Evolutionary conservation across 2,329 filamentous ascomycete species (phyloP).

Genomic region (Incumbomyces delicatus): DNA sequence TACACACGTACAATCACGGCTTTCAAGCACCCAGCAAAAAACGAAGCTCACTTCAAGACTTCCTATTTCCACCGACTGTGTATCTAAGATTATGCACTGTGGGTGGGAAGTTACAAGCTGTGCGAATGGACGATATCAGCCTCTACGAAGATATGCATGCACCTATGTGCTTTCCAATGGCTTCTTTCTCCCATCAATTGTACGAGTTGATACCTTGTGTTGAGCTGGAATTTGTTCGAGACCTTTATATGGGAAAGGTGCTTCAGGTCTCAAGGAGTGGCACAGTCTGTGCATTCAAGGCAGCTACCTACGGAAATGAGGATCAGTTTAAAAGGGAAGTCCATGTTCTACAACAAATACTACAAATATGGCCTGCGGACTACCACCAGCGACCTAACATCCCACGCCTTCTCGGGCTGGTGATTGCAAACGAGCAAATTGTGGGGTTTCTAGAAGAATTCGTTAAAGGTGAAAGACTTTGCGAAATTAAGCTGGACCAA

Average conservation of each 20-base stretch:
- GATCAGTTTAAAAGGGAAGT: constrained; percentile 9
- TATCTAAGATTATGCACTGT: constrained; percentile 7
- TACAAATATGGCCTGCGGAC: constrained; percentile 9
- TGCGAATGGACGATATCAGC: constrained; percentile 1
- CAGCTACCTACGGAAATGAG: constrained; percentile 8
- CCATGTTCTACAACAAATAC: constrained; percentile 10
- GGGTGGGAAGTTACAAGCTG: constrained; percentile 6
- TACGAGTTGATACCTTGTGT: background rate
- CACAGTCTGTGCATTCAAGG: constrained; percentile 11
- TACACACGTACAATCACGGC: background rate
- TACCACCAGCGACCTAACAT: constrained; percentile 6
- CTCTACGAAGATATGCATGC: background rate
- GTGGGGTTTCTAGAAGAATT: constrained; percentile 9
- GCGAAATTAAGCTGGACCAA: constrained; percentile 1
- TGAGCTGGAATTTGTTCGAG: constrained; percentile 9
- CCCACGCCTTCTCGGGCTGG: constrained; percentile 8
- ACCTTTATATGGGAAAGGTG: constrained; percentile 8
- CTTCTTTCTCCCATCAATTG: background rate
- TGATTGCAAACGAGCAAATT: constrained; percentile 2
- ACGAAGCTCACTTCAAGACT: constrained; percentile 9
- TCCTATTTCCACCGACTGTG: constrained; percentile 9
- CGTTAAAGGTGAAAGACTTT: constrained; percentile 7
- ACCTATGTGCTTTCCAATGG: constrained; percentile 2
- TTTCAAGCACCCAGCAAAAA: constrained; percentile 4
- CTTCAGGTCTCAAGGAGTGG: constrained; percentile 8